phyloP scores from a whole-genome alignment of 495 filamentous ascomycete genomes.

The Melanomma pulvis-pyrius region DNA sequence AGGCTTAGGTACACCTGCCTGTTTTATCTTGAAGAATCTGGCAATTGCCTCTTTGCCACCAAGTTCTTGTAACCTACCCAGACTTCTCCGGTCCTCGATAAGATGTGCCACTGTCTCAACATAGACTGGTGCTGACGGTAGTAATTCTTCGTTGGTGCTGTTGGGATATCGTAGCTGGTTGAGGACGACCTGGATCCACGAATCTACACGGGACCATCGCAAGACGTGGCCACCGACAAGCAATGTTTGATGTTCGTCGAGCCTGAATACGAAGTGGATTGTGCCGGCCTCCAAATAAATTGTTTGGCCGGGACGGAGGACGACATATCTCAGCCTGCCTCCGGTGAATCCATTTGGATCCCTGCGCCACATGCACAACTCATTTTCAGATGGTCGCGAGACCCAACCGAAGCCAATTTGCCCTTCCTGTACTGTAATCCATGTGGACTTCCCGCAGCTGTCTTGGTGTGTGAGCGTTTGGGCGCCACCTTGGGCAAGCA shows the following conservation, averaged over 20 bases:
- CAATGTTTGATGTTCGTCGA: constrained; percentile 3
- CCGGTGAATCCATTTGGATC: constrained; percentile 1
- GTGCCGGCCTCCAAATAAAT: constrained; percentile 19
- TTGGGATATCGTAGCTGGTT: constrained; percentile 23
- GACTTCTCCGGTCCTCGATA: neutral
- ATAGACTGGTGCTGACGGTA: neutral
- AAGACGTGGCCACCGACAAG: constrained; percentile 22
- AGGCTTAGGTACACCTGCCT: no score
- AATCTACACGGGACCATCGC: constrained; percentile 11
- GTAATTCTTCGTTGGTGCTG: constrained; percentile 17
- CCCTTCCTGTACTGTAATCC: constrained; percentile 19
- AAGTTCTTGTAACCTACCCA: no score
- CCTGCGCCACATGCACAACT: neutral
- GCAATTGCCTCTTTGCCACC: no score
- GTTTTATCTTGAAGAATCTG: no score
- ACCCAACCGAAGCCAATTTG: constrained; percentile 21
- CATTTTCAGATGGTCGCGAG: constrained; percentile 2
- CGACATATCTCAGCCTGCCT: constrained; percentile 9
- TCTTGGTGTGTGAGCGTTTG: constrained; percentile 15
- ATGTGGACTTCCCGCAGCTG: constrained; percentile 6
- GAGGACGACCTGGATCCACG: constrained; percentile 18
- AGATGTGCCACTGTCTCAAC: constrained; percentile 8
- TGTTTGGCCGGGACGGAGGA: constrained; percentile 19
- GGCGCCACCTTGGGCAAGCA: constrained; percentile 14
- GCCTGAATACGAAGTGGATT: constrained; percentile 23